Percentiles rank a stretch among this genome's conserved stretches.
phyloP scores from a whole-genome alignment of 306 rosid genomes.

The Cucumis cinereus region DNA sequence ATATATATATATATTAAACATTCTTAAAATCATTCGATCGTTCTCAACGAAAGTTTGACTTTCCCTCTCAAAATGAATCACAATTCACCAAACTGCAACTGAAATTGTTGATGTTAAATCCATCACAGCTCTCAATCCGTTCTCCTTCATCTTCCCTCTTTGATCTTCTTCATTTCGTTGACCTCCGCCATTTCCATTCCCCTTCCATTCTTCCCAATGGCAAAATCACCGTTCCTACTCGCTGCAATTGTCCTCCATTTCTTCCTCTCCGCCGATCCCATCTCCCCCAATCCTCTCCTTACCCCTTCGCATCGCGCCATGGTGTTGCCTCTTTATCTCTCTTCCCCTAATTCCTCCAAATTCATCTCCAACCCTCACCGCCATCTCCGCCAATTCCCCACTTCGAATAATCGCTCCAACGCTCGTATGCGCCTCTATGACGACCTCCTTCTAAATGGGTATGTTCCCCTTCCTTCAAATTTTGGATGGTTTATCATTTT shows the following conservation, averaged over 20 bases:
- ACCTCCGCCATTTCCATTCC: neutral
- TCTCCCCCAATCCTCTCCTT: constrained; percentile 18
- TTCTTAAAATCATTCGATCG: neutral
- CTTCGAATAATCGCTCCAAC: constrained; percentile 62
- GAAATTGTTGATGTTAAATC: neutral
- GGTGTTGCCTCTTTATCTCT: constrained; percentile 61
- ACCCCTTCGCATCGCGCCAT: constrained; percentile 34
- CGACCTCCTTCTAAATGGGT: constrained; percentile 90
- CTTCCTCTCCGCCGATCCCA: constrained; percentile 22
- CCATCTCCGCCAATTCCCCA: constrained; percentile 44
- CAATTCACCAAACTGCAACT: neutral
- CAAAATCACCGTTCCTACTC: constrained; percentile 15
- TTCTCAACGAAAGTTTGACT: neutral
- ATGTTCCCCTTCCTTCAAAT: neutral
- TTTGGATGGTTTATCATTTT: neutral
- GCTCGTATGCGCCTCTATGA: constrained; percentile 91
- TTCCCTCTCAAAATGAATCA: neutral
- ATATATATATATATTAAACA: too few species aligned
- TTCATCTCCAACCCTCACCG: constrained; percentile 35
- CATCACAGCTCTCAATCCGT: neutral
- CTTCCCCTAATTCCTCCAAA: constrained; percentile 28
- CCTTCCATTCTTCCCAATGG: constrained; percentile 12
- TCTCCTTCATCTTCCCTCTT: neutral
- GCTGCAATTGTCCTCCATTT: constrained; percentile 8
- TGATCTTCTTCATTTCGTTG: neutral